Conservation (phyloP, 352 stramenopile genomes). For the Phytophthora hibernalis region DNA sequence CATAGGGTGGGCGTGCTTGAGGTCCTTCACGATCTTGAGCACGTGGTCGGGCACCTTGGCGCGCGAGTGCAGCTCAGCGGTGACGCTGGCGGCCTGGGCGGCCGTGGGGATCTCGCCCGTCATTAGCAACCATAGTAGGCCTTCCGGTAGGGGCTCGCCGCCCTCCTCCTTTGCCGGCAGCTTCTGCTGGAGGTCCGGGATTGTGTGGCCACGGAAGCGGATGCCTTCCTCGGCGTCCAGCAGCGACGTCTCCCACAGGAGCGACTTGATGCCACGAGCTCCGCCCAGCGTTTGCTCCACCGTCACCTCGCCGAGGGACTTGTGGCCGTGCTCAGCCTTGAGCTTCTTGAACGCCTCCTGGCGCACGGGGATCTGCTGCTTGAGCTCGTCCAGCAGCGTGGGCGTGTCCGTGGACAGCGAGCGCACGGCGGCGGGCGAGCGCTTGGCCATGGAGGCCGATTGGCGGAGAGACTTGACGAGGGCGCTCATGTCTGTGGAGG, state of each 20-base stretch:
- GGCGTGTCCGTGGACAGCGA: slow-evolving; percentile 70
- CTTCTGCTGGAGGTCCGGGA: slow-evolving; percentile 97
- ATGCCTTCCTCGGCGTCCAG: slow-evolving; percentile 97
- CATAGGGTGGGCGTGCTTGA: slow-evolving; percentile 99
- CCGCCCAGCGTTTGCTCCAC: slow-evolving; percentile 98
- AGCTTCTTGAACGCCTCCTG: slow-evolving; percentile 95
- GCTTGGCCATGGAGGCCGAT: slow-evolving; percentile 47
- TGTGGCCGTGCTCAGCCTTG: slow-evolving; percentile 94
- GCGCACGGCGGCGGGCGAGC: slow-evolving; percentile 53
- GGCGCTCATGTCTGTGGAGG: slow-evolving; percentile 59
- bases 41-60: slow-evolving; percentile 96
- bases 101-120: slow-evolving; percentile 98
- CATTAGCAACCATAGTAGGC: slow-evolving; percentile 97
- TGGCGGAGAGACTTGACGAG: slow-evolving; percentile 76
- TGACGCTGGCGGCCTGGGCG: slow-evolving; percentile 95
- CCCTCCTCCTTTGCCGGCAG: slow-evolving; percentile 93
- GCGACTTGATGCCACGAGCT: slow-evolving; percentile 97
- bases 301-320: slow-evolving; percentile 93
- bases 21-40: slow-evolving; percentile 93
- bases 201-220: slow-evolving; percentile 98
- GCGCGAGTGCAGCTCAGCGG: slow-evolving; percentile 95
- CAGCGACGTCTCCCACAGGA: slow-evolving; percentile 99
- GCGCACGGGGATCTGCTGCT: slow-evolving; percentile 91
- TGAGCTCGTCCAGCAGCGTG: slow-evolving; percentile 87
- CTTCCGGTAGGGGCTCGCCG: slow-evolving; percentile 97